These are phyloP conservation scores for Thuja plicata DNA, from an alignment of 83 land plant genomes.

Conservation along the genomic window DNA sequence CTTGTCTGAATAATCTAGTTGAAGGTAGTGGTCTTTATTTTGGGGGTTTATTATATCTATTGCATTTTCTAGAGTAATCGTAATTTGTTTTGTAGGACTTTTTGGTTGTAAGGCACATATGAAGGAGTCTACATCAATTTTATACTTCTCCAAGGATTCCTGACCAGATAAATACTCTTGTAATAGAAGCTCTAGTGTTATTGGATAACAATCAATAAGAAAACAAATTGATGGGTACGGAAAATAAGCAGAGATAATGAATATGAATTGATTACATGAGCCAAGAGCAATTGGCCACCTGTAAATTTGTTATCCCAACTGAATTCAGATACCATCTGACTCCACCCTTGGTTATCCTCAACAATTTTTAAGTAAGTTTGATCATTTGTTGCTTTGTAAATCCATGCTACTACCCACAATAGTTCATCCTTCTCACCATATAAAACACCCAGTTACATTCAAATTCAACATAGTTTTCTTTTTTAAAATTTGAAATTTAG, in stretches of 20 bases:
- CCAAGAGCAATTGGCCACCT: conserved; percentile 70
- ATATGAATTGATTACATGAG: conserved; percentile 59
- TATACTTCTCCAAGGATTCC: conserved; percentile 33
- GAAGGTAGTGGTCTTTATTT: too few relatives aligned
- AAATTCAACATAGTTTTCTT: too few relatives aligned
- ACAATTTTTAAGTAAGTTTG: conserved; percentile 49
- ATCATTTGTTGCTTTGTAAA: conserved; percentile 62
- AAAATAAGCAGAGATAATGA: neutral
- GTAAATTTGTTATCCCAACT: conserved; percentile 87
- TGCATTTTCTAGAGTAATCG: conserved; percentile 42
- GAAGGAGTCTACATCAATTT: conserved; percentile 39
- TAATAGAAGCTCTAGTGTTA: neutral
- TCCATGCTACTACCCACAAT: conserved; percentile 84
- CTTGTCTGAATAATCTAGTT: too few relatives aligned
- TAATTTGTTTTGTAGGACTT: conserved; percentile 37
- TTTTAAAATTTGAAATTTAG: too few relatives aligned
- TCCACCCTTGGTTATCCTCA: too few relatives aligned
- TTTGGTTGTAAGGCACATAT: conserved; percentile 44
- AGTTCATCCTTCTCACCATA: conserved; percentile 90
- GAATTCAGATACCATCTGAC: conserved; percentile 55
- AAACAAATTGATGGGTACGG: neutral
- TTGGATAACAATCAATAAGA: neutral
- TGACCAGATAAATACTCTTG: conserved; percentile 47
- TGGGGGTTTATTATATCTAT: too few relatives aligned
- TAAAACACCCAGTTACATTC: too few relatives aligned